Evolutionary conservation across 176 grass and related monocot species (phyloP).

Genomic region (Cymbopogon citratus): DNA sequence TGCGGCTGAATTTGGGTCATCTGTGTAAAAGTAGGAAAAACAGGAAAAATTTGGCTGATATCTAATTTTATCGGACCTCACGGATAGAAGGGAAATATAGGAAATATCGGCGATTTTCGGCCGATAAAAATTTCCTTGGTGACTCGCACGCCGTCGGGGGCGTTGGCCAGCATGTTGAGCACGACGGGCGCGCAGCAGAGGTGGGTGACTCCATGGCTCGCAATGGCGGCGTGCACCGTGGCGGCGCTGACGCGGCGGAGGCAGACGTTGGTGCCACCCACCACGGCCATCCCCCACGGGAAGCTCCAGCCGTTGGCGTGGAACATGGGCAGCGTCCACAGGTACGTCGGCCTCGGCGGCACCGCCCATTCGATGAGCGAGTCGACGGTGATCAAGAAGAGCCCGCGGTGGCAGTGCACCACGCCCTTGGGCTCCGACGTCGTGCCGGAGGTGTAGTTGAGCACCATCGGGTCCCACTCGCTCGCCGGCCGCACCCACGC

Average conservation of each 20-base stretch:
- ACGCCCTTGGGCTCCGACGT: slow-evolving; percentile 87
- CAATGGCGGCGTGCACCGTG: slow-evolving; percentile 46
- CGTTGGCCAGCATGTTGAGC: slow-evolving; percentile 87
- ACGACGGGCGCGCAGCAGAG: slow-evolving; percentile 87
- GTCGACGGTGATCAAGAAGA: slow-evolving; percentile 51
- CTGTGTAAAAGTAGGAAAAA: no score
- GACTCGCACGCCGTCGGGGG: slow-evolving; percentile 20
- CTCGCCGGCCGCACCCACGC: slow-evolving; percentile 55
- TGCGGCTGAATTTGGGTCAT: no score
- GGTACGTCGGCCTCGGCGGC: slow-evolving; percentile 49
- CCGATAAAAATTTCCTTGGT: no score
- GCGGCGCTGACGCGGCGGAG: slow-evolving; percentile 57
- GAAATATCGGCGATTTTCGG: no score
- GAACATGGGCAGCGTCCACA: slow-evolving; percentile 94
- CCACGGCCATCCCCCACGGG: slow-evolving; percentile 73
- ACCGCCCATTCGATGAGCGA: slow-evolving; percentile 53
- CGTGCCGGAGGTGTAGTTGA: slow-evolving; percentile 95
- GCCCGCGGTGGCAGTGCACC: slow-evolving; percentile 75
- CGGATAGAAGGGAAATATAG: no score
- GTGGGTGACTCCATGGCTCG: slow-evolving; percentile 40
- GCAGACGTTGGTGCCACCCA: slow-evolving; percentile 77
- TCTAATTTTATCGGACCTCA: no score
- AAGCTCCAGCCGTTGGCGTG: slow-evolving; percentile 92
- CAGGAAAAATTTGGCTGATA: no score
- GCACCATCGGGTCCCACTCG: slow-evolving; percentile 83